Evolutionary conservation across 352 stramenopile species (phyloP).

Genomic region (Phytophthora brassicae): DNA sequence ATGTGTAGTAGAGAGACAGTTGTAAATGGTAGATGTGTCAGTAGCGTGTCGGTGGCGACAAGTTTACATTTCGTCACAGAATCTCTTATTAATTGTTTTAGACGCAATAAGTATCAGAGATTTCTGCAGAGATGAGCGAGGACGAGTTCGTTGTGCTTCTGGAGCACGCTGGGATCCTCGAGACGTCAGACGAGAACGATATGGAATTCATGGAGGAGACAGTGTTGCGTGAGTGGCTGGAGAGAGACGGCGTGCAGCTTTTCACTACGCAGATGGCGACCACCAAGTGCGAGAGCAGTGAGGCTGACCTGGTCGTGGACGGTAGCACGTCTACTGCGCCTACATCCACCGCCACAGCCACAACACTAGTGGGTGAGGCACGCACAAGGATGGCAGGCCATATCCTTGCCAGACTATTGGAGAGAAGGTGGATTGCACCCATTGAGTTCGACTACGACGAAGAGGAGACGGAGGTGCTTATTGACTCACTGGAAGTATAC

Average conservation of each 20-base stretch:
- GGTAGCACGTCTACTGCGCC: slow-evolving; percentile 19
- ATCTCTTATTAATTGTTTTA: slow-evolving; percentile 1
- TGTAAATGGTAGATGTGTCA: neutral
- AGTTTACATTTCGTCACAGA: slow-evolving; percentile 1
- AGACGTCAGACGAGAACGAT: slow-evolving; percentile 65
- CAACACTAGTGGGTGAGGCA: slow-evolving; percentile 35
- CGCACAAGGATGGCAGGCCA: slow-evolving; percentile 41
- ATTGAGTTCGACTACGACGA: slow-evolving; percentile 54
- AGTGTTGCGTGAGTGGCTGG: slow-evolving; percentile 71
- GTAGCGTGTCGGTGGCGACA: neutral
- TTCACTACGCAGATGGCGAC: slow-evolving; percentile 43
- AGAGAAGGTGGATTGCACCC: slow-evolving; percentile 60
- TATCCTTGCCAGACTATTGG: slow-evolving; percentile 57
- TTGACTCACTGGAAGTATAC: neutral
- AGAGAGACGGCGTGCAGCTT: slow-evolving; percentile 66
- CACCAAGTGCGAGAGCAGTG: slow-evolving; percentile 19
- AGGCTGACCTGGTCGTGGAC: slow-evolving; percentile 30
- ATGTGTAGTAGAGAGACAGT: slow-evolving; percentile 20
- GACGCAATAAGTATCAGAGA: slow-evolving; percentile 13
- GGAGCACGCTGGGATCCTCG: slow-evolving; percentile 76
- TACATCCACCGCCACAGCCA: slow-evolving; percentile 20
- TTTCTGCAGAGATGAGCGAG: slow-evolving; percentile 53
- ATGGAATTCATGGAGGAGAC: slow-evolving; percentile 73
- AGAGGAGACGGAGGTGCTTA: slow-evolving; percentile 41
- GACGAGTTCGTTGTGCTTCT: slow-evolving; percentile 86